Conservation (phyloP, 768 basidiomycete genomes). For the Dendrothele bispora region DNA sequence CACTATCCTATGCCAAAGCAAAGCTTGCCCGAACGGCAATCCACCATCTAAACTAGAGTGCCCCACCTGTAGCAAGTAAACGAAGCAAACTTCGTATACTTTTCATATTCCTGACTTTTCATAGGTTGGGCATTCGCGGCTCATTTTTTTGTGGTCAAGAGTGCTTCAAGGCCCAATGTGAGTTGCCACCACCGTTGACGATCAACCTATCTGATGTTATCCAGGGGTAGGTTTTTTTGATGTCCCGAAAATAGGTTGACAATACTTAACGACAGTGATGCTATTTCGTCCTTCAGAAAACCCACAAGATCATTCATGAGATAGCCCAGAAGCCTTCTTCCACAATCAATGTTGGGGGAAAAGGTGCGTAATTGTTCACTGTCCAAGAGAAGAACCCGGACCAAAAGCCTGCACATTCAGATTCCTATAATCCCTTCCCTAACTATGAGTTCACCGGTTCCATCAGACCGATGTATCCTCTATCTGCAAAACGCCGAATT, state of each 20-base stretch:
- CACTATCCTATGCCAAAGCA: slow-evolving; percentile 62
- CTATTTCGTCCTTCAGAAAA: slow-evolving; percentile 53
- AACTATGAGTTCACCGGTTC: slow-evolving; percentile 77
- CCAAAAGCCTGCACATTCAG: no score
- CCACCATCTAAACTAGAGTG: slow-evolving; percentile 88
- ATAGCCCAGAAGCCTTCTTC: slow-evolving; percentile 38
- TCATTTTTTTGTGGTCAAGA: slow-evolving; percentile 94
- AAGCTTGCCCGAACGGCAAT: slow-evolving; percentile 73
- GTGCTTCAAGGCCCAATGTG: slow-evolving; percentile 95
- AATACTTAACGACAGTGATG: slow-evolving; percentile 6
- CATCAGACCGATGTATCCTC: slow-evolving; percentile 83
- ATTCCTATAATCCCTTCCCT: slow-evolving; percentile 79
- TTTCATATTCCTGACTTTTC: slow-evolving; percentile 10
- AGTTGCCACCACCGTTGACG: slow-evolving; percentile 30
- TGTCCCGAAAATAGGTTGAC: no score
- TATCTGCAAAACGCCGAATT: slow-evolving; percentile 72
- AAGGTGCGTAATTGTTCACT: neutral
- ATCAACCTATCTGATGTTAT: slow-evolving; percentile 1
- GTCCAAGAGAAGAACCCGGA: no score
- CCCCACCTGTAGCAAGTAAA: slow-evolving; percentile 90
- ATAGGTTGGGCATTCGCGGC: slow-evolving; percentile 71
- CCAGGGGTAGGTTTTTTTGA: slow-evolving; percentile 25
- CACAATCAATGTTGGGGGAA: slow-evolving; percentile 6
- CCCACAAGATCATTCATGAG: slow-evolving; percentile 76
- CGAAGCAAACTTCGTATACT: slow-evolving; percentile 10